Percentiles rank a stretch among this genome's conserved stretches.
These are phyloP conservation scores for Vicia faba DNA, from an alignment of 306 rosid genomes.

Conservation along the genomic window DNA sequence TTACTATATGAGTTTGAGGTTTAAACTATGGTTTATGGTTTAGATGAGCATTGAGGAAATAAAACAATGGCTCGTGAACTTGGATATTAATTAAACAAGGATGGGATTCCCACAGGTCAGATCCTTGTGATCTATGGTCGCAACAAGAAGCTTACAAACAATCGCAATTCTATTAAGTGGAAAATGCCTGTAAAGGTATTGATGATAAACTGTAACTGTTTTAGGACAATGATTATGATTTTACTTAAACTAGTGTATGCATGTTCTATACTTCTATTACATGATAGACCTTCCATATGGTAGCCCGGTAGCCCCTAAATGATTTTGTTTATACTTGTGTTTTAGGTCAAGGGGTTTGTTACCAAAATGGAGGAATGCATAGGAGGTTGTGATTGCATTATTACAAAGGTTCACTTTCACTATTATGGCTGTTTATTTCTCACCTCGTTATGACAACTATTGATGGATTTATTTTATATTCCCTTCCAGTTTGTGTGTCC, in stretches of 20 bases:
- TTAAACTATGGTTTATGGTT: too few species aligned
- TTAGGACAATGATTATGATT: not conserved
- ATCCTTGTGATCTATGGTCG: constrained; percentile 92
- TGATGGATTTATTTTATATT: constrained; percentile 7
- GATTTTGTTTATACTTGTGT: constrained; percentile 13
- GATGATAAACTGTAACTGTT: not conserved
- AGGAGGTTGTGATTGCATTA: constrained; percentile 58
- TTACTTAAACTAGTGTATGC: constrained; percentile 2
- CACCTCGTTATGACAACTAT: constrained; percentile 5
- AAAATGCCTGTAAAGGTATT: constrained; percentile 93
- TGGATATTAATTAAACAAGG: constrained; percentile 64
- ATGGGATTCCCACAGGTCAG: constrained; percentile 81
- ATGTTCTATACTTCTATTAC: not conserved
- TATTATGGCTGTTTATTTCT: not conserved
- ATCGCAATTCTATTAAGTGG: constrained; percentile 68
- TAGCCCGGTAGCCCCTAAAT: constrained; percentile 32
- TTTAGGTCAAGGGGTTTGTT: constrained; percentile 90
- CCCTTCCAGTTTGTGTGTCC: too few species aligned
- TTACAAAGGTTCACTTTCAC: constrained; percentile 42
- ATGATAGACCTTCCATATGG: not conserved
- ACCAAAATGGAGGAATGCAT: constrained; percentile 97
- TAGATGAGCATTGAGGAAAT: too few species aligned
- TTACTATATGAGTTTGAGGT: too few species aligned
- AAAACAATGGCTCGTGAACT: constrained; percentile 65
- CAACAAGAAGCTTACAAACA: constrained; percentile 80